phyloP scores from a whole-genome alignment of 164 flowering plant genomes.

The Kingdonia uniflora region DNA sequence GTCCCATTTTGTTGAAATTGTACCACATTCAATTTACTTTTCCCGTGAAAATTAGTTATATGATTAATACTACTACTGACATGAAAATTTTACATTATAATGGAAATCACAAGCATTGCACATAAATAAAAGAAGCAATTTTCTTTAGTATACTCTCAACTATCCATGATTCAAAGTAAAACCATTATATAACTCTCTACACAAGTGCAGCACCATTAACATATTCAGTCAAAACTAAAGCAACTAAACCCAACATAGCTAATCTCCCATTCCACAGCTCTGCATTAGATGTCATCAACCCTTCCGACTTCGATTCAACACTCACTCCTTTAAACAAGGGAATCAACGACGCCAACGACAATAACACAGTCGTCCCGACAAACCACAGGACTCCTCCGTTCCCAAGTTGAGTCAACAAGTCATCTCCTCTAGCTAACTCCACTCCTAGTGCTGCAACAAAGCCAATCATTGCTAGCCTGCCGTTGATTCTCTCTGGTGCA shows the following conservation, averaged over 20 bases:
- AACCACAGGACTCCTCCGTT: constrained; percentile 64
- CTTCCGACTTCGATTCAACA: constrained; percentile 44
- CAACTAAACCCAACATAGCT: constrained; percentile 83
- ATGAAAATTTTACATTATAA: too few species aligned
- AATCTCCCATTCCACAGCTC: constrained; percentile 84
- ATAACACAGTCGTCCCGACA: constrained; percentile 38
- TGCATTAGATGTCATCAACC: constrained; percentile 67
- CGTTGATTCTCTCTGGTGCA: constrained; percentile 86
- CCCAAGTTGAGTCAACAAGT: constrained; percentile 40
- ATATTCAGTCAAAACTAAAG: constrained; percentile 75
- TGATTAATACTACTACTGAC: too few species aligned
- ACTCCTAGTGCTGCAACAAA: constrained; percentile 69
- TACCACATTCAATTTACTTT: too few species aligned
- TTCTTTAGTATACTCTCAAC: too few species aligned
- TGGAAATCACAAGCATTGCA: too few species aligned
- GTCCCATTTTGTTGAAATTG: too few species aligned
- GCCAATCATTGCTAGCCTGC: constrained; percentile 82
- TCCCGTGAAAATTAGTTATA: too few species aligned
- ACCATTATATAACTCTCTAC: not conserved
- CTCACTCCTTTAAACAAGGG: constrained; percentile 62
- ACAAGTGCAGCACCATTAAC: constrained; percentile 70
- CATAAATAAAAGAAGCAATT: too few species aligned
- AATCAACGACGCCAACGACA: constrained; percentile 60
- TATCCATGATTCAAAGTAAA: too few species aligned
- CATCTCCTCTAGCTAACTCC: constrained; percentile 51